Evolutionary conservation across 1,284 basidiomycete genomes (phyloP), one percentile per base, ranked within the genome.

Genomic region (Fistulinella cinereoalba): DNA sequence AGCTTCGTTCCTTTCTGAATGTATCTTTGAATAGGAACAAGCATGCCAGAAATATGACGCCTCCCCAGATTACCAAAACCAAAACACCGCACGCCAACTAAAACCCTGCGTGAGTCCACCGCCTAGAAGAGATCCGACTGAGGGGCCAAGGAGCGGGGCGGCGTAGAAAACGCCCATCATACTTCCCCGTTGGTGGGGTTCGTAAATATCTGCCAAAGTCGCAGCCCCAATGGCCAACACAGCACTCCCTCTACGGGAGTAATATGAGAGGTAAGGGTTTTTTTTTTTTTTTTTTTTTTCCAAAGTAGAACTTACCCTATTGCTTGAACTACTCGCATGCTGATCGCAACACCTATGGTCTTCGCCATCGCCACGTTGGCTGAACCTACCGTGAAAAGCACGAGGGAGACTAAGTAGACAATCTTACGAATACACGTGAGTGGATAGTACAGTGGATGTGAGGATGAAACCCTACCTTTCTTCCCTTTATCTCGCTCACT

Each of bases 31-130:
- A 85, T 52, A 82, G 57, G 23, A 81, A 47, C 67, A 92, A 88
- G 16, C 73, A 68, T 33, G 81, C 23, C 43, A 79, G 72, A 50
- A 77, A n/a, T n/a, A n/a, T 80, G 19, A 75, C 44, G 6, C 77
- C 79, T 6, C 79, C 79, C 43, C 83, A 73, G 36, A 83, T 82
- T 4, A 81, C 71, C 29, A 90, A 62, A 92, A 91, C 79, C 88
- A 95, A 67, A 94, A 91, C 0, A 88, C 83, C 0, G 83, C 80
- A 31, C 92, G 79, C 92, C 92, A 95, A 48, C 72, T 74, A 62
- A 85, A 83, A 0, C 74, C 76, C 52, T 84, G 73, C 1, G 86
- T 81, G 6, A 94, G 71, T 0, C 73, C 77, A 4, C 92, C 92
- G 6, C 83, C 83, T 23, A 80, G 65, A 29, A 93, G 76, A 0